A percentile compares a stretch with the other conserved stretches of the same genome.
These are phyloP conservation scores for Xylaria nigripes DNA, from an alignment of 495 filamentous ascomycete species.

Conservation along the genomic window DNA sequence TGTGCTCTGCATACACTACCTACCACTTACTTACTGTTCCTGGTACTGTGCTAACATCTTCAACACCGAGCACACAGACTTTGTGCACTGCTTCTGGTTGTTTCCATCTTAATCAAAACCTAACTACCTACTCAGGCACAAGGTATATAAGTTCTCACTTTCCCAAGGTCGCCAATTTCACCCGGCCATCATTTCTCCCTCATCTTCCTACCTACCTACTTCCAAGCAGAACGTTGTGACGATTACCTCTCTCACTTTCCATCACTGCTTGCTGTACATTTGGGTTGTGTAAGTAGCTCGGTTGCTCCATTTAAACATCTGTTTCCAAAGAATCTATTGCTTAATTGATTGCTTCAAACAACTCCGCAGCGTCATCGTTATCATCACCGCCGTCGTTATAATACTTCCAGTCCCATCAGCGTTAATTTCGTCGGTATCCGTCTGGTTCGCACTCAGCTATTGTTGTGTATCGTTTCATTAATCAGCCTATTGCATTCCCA, in stretches of 20 bases:
- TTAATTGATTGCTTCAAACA: not conserved
- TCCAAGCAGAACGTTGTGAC: not conserved
- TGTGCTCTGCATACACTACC: too few relatives aligned
- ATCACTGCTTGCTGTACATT: not conserved
- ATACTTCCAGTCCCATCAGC: not conserved
- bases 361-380: not conserved
- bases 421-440: not conserved
- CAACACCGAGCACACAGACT: too few relatives aligned
- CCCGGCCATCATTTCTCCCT: not conserved
- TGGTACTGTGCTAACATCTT: too few relatives aligned
- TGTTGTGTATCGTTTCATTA: not conserved
- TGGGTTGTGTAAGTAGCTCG: conserved; percentile 5
- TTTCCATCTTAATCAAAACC: too few relatives aligned
- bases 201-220: not conserved
- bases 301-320: not conserved
- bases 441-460: not conserved
- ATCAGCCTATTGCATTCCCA: not conserved
- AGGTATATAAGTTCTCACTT: not conserved
- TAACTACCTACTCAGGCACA: too few relatives aligned
- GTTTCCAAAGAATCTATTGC: not conserved
- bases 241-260: not conserved
- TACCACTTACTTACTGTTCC: too few relatives aligned
- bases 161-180: not conserved
- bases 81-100: too few relatives aligned
- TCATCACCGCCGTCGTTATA: not conserved